Percentiles rank a stretch among this genome's conserved stretches.
These are phyloP conservation scores for Claviceps arundinis DNA, from an alignment of 2,329 filamentous ascomycete genomes.

Conservation along the genomic window DNA sequence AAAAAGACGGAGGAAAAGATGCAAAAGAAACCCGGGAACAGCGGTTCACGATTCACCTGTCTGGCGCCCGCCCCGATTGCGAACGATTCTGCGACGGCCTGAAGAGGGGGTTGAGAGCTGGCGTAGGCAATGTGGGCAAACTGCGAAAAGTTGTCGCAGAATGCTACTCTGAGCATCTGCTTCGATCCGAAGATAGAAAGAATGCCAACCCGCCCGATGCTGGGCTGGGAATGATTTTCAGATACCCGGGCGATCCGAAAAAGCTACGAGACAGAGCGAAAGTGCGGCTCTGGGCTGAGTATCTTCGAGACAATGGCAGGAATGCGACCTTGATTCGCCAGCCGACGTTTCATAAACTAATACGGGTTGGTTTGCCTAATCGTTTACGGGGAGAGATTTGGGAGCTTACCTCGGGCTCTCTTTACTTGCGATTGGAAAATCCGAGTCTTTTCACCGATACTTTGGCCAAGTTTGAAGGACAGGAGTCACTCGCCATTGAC, in stretches of 20 bases:
- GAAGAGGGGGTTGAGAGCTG: slow-evolving; percentile 77
- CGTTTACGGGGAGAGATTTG: slow-evolving; percentile 86
- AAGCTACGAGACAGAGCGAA: slow-evolving; percentile 92
- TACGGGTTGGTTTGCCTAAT: slow-evolving; percentile 89
- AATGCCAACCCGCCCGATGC: slow-evolving; percentile 59
- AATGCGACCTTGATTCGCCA: slow-evolving; percentile 88
- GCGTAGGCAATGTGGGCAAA: slow-evolving; percentile 76
- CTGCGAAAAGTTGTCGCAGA: slow-evolving; percentile 67
- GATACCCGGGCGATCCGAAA: slow-evolving; percentile 86
- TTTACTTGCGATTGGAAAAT: slow-evolving; percentile 77
- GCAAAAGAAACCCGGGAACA: slow-evolving; percentile 47
- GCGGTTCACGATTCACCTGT: slow-evolving; percentile 82
- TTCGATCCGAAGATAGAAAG: slow-evolving; percentile 50
- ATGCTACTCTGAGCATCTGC: slow-evolving; percentile 82
- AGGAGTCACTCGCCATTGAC: slow-evolving; percentile 88
- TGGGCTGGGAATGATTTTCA: slow-evolving; percentile 80
- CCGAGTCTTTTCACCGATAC: slow-evolving; percentile 78
- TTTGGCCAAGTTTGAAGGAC: slow-evolving; percentile 66
- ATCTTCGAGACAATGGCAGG: slow-evolving; percentile 85
- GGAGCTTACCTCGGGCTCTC: slow-evolving; percentile 85
- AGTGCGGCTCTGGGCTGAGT: slow-evolving; percentile 95
- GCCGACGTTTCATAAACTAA: slow-evolving; percentile 94
- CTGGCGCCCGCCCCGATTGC: slow-evolving; percentile 75
- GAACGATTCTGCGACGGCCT: slow-evolving; percentile 93
- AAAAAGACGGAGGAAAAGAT: slow-evolving; percentile 29